Evolutionary conservation across 495 filamentous ascomycete species (phyloP).

Genomic region (Penicillium daleae): DNA sequence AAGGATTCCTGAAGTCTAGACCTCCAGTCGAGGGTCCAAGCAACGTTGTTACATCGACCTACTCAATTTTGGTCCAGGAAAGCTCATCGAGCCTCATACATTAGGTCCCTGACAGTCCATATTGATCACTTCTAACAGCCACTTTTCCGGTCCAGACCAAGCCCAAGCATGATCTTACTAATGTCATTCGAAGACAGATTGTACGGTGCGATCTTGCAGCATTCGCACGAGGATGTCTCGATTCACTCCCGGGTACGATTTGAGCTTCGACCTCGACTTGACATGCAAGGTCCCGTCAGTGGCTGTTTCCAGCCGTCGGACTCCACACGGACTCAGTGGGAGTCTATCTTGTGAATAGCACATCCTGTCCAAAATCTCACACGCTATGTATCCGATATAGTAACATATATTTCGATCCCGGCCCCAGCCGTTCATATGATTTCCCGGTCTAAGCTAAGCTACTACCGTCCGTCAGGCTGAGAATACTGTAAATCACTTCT

Average conservation of each 20-base stretch:
- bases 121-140: neutral
- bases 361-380: neutral
- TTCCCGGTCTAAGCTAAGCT: neutral
- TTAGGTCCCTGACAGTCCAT: neutral
- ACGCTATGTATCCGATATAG: neutral
- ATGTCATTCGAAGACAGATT: neutral
- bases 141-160: neutral
- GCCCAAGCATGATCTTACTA: neutral
- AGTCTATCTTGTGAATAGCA: neutral
- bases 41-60: neutral
- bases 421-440: neutral
- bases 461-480: neutral
- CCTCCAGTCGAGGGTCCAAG: constrained; percentile 1
- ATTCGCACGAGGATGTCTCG: neutral
- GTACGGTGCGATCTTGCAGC: neutral
- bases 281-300: neutral
- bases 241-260: neutral
- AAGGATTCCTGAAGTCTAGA: neutral
- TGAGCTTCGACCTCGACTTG: neutral
- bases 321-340: neutral
- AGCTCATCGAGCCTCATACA: neutral
- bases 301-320: neutral
- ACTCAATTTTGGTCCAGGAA: neutral
- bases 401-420: neutral
- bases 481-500: too few relatives aligned